Conservation (phyloP, 441 rosid species). For the Arabidopsis lyrata region DNA sequence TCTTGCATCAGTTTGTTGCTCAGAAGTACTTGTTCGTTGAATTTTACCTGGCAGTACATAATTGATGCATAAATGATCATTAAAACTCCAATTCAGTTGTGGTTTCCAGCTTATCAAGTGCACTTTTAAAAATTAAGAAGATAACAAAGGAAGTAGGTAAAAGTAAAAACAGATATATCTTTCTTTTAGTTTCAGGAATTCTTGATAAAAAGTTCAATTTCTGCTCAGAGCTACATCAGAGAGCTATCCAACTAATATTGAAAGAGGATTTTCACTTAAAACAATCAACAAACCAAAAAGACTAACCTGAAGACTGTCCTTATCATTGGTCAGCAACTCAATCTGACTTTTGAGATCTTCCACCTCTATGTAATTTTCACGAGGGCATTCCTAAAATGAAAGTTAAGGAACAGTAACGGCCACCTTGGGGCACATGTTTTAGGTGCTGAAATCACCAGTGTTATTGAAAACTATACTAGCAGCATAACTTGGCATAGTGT, state of each 20-base stretch:
- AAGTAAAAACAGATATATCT: not conserved
- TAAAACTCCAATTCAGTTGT: not conserved
- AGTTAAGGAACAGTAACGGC: not conserved
- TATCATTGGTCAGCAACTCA: conserved; percentile 61
- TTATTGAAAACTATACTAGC: conserved; percentile 18
- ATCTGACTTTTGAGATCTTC: conserved; percentile 67
- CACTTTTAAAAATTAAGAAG: not conserved
- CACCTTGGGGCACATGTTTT: not conserved
- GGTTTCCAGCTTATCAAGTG: not conserved
- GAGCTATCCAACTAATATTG: not conserved
- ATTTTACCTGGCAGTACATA: conserved; percentile 57
- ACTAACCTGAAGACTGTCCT: conserved; percentile 73
- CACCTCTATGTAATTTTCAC: conserved; percentile 48
- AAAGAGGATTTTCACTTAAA: conserved; percentile 25
- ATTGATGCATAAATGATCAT: conserved; percentile 1
- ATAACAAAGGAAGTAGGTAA: conserved; percentile 2
- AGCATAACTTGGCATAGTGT: not conserved
- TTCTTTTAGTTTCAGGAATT: conserved; percentile 1
- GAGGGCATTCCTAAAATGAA: conserved; percentile 32
- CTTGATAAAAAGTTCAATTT: conserved; percentile 12
- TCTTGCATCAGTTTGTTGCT: conserved; percentile 63
- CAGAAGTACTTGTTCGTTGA: conserved; percentile 58
- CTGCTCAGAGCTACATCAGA: conserved; percentile 7
- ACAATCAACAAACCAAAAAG: conserved; percentile 17
- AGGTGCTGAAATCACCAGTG: conserved; percentile 12